Base-by-base conservation (phyloP, 2,329 filamentous ascomycete genomes). In the Monosporascus sp. region DNA sequence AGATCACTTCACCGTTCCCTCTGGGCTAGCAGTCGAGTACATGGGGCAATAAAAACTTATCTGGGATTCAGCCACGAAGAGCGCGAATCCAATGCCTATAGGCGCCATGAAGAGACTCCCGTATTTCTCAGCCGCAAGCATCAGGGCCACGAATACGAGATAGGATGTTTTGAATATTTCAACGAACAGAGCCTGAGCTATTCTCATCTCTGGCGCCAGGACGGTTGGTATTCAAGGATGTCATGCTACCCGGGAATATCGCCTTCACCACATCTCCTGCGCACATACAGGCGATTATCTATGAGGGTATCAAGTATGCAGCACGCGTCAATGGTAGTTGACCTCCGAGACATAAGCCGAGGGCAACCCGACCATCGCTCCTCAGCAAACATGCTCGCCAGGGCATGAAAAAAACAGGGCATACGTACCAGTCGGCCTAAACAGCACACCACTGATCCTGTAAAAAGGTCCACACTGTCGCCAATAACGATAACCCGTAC, bases 91-190 rank as follows among this genome's bases (percentile, higher is more conserved):
- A 58, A 89, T 87, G 0, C 82, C 85, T 0, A 89, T 69, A 0
- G 86, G 86, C 0, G 85, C 86, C 3, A 88, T 69, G 61, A 78
- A 88, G n/a, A 0, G 85, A 88, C 5, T 79, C 80, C 57, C 80
- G 81, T 62, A 87, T 68, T 88, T 88, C 63, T 87, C 84, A 3
- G 76, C 78, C 1, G 84, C 84, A 37, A 87, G 72, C 82, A 87
- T 87, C 64, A 84, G 77, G 52, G 85, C 77, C 7, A 81, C 78
- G 54, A 85, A 78, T 11, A 85, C 76, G 17, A 86, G 72, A 62
- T 83, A 73, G 1, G 79, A 74, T 0, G 81, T 85, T 37, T 85
- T 72, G 62, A 85, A 81, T 72, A 82, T 78, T 64, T 85, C 82
- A 55, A 84, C 78, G 62, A 85, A 84, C 17, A 85, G 65, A 3